A percentile compares a stretch with the other conserved stretches of the same genome.
phyloP scores from a whole-genome alignment of 2,329 filamentous ascomycete genomes.

The Pseudogymnoascus sp. region DNA sequence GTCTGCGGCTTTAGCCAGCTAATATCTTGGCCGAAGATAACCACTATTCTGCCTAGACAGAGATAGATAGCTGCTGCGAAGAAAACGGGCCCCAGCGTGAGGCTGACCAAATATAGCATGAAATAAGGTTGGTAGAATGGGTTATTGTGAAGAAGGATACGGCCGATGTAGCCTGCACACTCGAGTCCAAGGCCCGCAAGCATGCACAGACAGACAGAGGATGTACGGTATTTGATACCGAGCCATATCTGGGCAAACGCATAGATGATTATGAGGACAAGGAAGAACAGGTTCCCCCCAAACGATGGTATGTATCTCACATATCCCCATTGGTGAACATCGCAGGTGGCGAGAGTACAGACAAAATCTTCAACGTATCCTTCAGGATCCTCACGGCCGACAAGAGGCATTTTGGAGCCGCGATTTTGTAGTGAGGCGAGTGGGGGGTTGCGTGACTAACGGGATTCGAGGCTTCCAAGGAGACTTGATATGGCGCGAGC shows the following conservation, averaged over 20 bases:
- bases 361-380: slow-evolving; percentile 15
- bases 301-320: slow-evolving; percentile 41
- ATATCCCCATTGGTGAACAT: slow-evolving; percentile 15
- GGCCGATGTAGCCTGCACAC: slow-evolving; percentile 46
- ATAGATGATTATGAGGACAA: slow-evolving; percentile 41
- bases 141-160: slow-evolving; percentile 44
- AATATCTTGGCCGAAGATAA: slow-evolving; percentile 40
- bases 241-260: slow-evolving; percentile 40
- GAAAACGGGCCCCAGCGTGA: slow-evolving; percentile 50
- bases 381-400: not conserved
- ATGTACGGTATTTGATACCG: slow-evolving; percentile 43
- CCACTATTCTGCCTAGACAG: slow-evolving; percentile 46
- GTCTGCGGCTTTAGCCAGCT: slow-evolving; percentile 36
- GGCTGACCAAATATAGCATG: slow-evolving; percentile 44
- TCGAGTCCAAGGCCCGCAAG: slow-evolving; percentile 43
- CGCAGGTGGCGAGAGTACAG: slow-evolving; percentile 17
- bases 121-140: slow-evolving; percentile 42
- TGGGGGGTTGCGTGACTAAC: not conserved
- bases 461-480: not conserved
- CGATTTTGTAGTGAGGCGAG: not conserved
- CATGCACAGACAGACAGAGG: slow-evolving; percentile 46
- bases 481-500: not conserved
- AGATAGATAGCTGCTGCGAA: slow-evolving; percentile 49
- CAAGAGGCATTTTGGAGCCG: not conserved
- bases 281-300: slow-evolving; percentile 43